phyloP scores from a whole-genome alignment of 2,329 filamentous ascomycete species.

The Xylariomycetidae sp. region DNA sequence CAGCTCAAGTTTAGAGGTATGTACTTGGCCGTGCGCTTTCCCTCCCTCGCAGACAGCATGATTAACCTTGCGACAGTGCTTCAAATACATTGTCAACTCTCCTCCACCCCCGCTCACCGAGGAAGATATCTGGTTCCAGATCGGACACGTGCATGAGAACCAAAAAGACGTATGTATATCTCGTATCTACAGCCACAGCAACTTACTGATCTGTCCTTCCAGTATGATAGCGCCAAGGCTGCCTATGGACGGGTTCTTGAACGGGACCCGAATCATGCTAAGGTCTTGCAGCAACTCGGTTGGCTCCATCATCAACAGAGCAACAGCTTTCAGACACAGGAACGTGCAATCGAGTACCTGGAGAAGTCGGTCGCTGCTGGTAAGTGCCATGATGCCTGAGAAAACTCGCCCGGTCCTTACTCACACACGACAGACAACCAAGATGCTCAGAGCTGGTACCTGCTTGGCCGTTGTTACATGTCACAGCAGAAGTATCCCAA shows the following conservation, averaged over 20 bases:
- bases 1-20: constrained; percentile 81
- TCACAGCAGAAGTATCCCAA: constrained; percentile 98
- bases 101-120: constrained; percentile 89
- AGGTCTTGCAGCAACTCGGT: constrained; percentile 94
- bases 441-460: constrained; percentile 97
- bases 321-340: constrained; percentile 83
- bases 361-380: constrained; percentile 93
- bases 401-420: constrained; percentile 9
- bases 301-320: constrained; percentile 98
- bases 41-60: not conserved
- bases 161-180: constrained; percentile 81
- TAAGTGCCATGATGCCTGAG: constrained; percentile 40
- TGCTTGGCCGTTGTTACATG: constrained; percentile 97
- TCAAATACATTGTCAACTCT: constrained; percentile 94
- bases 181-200: constrained; percentile 11
- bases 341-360: constrained; percentile 92
- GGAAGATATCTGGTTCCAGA: constrained; percentile 99
- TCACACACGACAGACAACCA: constrained; percentile 63
- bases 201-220: too few species aligned
- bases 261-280: constrained; percentile 91
- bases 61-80: constrained; percentile 62
- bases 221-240: constrained; percentile 90
- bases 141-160: constrained; percentile 96
- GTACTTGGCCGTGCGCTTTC: constrained; percentile 22
- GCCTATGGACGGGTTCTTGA: constrained; percentile 93